A percentile compares a stretch with the other conserved stretches of the same genome.
phyloP scores from a whole-genome alignment of 2,329 filamentous ascomycete genomes.

The Pseudogymnoascus sp. region DNA sequence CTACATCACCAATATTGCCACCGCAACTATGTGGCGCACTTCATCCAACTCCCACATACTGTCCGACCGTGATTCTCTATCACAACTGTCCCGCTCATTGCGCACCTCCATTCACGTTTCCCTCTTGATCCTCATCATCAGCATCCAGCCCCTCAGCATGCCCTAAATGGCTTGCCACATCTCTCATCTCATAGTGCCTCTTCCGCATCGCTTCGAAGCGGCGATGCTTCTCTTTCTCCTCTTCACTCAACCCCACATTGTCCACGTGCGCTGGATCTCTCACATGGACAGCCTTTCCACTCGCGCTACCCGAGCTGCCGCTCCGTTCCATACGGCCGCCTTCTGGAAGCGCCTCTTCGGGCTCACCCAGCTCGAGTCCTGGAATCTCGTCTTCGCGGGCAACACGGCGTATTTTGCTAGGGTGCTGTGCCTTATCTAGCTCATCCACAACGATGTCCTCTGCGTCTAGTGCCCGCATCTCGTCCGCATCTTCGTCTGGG shows the following conservation, averaged over 20 bases:
- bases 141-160: slow-evolving; percentile 61
- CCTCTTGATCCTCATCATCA: slow-evolving; percentile 51
- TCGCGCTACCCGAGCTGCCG: slow-evolving; percentile 32
- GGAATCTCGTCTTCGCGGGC: slow-evolving; percentile 73
- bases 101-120: slow-evolving; percentile 23
- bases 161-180: slow-evolving; percentile 80
- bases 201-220: slow-evolving; percentile 87
- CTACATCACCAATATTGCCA: neutral
- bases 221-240: slow-evolving; percentile 84
- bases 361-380: slow-evolving; percentile 83
- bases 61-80: slow-evolving; percentile 8
- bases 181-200: slow-evolving; percentile 98
- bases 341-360: slow-evolving; percentile 64
- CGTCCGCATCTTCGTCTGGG: slow-evolving; percentile 76
- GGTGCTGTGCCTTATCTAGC: slow-evolving; percentile 43
- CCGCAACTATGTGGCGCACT: neutral
- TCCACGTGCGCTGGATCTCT: slow-evolving; percentile 50
- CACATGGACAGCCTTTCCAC: slow-evolving; percentile 72
- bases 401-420: slow-evolving; percentile 20
- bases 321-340: slow-evolving; percentile 32
- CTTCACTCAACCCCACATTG: slow-evolving; percentile 51
- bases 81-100: slow-evolving; percentile 12
- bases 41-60: neutral
- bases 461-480: slow-evolving; percentile 57
- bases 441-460: slow-evolving; percentile 64